Conservation (phyloP, 306 rosid species). For the Myrica gale region DNA sequence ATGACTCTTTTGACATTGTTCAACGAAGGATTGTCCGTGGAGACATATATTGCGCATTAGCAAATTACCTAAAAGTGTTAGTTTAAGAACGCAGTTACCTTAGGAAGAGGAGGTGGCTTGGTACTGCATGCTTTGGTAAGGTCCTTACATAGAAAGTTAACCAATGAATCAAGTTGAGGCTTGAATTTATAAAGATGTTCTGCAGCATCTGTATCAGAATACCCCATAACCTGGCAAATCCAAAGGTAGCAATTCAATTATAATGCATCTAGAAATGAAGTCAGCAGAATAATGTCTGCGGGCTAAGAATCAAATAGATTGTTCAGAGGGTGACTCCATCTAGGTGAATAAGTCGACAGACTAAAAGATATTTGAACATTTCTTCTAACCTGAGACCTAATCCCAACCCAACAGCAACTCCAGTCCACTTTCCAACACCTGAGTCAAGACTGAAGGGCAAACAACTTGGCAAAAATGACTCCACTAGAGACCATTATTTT, state of each 20-base stretch:
- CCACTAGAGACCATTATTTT: background rate
- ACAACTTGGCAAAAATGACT: background rate
- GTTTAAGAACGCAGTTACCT: constrained; percentile 51
- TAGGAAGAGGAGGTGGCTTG: constrained; percentile 86
- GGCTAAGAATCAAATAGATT: background rate
- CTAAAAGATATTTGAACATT: background rate
- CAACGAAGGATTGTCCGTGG: background rate
- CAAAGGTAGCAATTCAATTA: constrained; percentile 12
- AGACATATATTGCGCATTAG: constrained; percentile 13
- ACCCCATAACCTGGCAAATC: constrained; percentile 74
- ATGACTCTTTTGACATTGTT: background rate
- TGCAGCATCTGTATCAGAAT: constrained; percentile 91
- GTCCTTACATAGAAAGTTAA: constrained; percentile 70
- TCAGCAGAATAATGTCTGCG: background rate
- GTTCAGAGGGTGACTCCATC: background rate
- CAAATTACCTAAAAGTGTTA: constrained; percentile 24
- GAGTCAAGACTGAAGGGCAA: background rate
- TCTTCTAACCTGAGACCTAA: background rate
- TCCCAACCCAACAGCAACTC: background rate
- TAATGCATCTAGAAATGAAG: background rate
- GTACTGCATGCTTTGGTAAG: constrained; percentile 65
- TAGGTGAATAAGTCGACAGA: background rate
- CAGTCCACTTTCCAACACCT: background rate
- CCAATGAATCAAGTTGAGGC: constrained; percentile 56
- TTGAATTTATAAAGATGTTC: constrained; percentile 75